phyloP scores from a whole-genome alignment of 352 stramenopile genomes.

The Globisporangium paroecandrum region DNA sequence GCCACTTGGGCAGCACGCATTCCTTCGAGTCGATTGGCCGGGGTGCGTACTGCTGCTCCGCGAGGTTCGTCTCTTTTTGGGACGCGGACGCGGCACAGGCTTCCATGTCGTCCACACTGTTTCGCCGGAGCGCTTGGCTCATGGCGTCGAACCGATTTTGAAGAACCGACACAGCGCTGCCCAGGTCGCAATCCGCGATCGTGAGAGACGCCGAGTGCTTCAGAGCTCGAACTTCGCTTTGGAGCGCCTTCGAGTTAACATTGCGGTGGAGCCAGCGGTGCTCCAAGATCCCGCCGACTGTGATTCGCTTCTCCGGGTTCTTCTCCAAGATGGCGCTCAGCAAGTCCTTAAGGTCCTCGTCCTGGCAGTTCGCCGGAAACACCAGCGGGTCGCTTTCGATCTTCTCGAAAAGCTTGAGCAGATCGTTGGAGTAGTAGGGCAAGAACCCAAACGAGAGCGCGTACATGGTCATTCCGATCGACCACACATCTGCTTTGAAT shows the following conservation, averaged over 20 bases:
- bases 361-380: conserved; percentile 42
- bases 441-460: conserved; percentile 84
- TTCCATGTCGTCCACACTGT: neutral
- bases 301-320: conserved; percentile 65
- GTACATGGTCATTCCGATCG: conserved; percentile 90
- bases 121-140: conserved; percentile 18
- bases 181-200: conserved; percentile 45
- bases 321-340: conserved; percentile 70
- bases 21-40: conserved; percentile 35
- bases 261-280: conserved; percentile 75
- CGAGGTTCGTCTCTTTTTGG: neutral
- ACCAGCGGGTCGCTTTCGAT: conserved; percentile 64
- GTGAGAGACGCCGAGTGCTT: conserved; percentile 34
- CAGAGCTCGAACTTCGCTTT: conserved; percentile 37
- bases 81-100: neutral
- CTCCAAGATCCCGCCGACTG: conserved; percentile 56
- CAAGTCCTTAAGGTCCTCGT: conserved; percentile 66
- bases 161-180: conserved; percentile 50
- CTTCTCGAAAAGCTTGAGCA: conserved; percentile 86
- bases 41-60: conserved; percentile 26
- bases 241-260: conserved; percentile 47
- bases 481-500: conserved; percentile 89
- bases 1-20: conserved; percentile 30
- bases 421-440: conserved; percentile 87
- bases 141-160: conserved; percentile 45